These are phyloP conservation scores for Apophysomyces variabilis DNA, from an alignment of 371 early-diverging fungal species.

Conservation along the genomic window DNA sequence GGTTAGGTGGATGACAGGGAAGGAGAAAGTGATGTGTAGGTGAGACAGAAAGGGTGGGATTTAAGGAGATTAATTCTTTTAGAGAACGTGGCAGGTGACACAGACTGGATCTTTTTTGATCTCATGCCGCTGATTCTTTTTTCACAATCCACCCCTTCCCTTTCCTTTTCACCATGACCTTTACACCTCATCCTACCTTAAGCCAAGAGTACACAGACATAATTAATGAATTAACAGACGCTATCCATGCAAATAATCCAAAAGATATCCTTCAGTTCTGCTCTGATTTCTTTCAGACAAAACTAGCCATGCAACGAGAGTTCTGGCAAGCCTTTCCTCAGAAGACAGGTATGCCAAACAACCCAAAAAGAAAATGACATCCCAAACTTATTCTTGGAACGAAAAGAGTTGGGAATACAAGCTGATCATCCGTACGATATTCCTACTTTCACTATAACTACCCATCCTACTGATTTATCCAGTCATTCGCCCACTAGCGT, in stretches of 20 bases:
- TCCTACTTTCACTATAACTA: background rate
- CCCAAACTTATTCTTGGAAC: background rate
- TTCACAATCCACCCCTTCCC: slow-evolving; percentile 12
- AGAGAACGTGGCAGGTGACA: slow-evolving; percentile 10
- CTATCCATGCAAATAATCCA: slow-evolving; percentile 30
- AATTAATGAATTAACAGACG: slow-evolving; percentile 15
- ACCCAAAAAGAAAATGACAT: slow-evolving; percentile 11
- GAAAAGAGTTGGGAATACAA: background rate
- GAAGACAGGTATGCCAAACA: background rate
- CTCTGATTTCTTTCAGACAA: slow-evolving; percentile 75
- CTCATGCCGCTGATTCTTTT: slow-evolving; percentile 11
- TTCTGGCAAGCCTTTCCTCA: slow-evolving; percentile 6
- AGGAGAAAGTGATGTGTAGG: too few species aligned
- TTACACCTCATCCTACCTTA: slow-evolving; percentile 9
- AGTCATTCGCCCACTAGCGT: slow-evolving; percentile 3
- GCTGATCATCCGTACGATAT: slow-evolving; percentile 5
- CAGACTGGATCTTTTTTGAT: slow-evolving; percentile 9
- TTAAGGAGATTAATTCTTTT: background rate
- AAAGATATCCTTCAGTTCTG: slow-evolving; percentile 84
- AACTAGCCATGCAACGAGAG: slow-evolving; percentile 61
- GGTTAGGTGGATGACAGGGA: too few species aligned
- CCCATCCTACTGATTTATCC: background rate
- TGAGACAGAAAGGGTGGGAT: background rate
- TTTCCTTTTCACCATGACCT: slow-evolving; percentile 17
- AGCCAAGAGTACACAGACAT: slow-evolving; percentile 19